Evolutionary conservation across 768 basidiomycete genomes (phyloP), one percentile per base, ranked within the genome.

Genomic region (Asterophora lycoperdoides): DNA sequence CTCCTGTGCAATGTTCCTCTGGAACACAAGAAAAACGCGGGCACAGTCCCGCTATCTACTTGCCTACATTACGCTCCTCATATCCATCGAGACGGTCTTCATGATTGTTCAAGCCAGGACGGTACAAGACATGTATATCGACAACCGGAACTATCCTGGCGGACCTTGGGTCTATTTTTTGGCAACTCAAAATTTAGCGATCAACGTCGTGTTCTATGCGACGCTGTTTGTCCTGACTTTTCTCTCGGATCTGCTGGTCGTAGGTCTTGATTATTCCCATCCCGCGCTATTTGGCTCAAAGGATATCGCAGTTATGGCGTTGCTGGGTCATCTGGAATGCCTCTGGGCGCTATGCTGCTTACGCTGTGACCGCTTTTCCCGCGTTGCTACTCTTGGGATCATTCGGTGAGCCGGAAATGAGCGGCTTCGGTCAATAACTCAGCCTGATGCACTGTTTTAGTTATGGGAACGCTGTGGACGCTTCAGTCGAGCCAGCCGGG

Each of bases 91-190:
- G 46, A 70, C 70, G 1, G 58, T 74, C 15, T 74, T 64, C 52
- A 55, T 59, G 41, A 65, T 65, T 11, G 69, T 71, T 0, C 71
- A 72, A 54, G 69, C 71, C 3, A 63, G 70, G 32, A 73, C 68
- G 5, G 68, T 69, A 5, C 68, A 71, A 46, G 60, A 67, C 14
- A 67, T 70, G n/a, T 73, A 73, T 38, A 63, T 74, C 41, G 68
- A 71, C 56, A 71, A 74, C 46, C 62, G 69, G 23, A 69, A 70
- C 47, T 72, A 64, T 44, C 68, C 71, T 30, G 68, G 63, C 18
- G 74, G 74, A 4, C 74, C 75, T 13, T 74, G 74, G 73, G 46
- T 47, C 26, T 75, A 72, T 57, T 74, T 76, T 59, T 59, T 74
- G 18, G 64, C 55, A 26, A 69, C 72, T 0, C 73, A 72, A 53